Evolutionary conservation across 495 filamentous ascomycete genomes (phyloP).

Genomic region (Xanthoparmelia taractica): DNA sequence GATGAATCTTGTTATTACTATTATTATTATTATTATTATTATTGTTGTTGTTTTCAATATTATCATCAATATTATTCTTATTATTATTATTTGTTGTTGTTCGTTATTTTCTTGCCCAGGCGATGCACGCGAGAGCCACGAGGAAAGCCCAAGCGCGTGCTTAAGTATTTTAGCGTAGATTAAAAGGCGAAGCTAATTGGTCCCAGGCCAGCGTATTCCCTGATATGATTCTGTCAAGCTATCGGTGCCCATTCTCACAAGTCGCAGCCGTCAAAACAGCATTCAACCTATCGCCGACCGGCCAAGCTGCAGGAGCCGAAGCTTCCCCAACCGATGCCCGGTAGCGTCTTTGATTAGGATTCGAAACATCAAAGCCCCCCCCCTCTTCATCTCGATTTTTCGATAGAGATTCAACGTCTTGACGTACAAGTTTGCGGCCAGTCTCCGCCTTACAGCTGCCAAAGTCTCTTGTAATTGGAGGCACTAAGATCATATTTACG

Average conservation of each 20-base stretch:
- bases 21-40: no score
- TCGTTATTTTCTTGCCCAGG: background rate
- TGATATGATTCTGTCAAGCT: background rate
- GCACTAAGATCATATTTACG: background rate
- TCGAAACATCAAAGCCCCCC: conserved; percentile 1
- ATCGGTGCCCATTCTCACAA: conserved; percentile 2
- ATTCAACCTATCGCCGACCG: background rate
- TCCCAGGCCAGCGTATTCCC: background rate
- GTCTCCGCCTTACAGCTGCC: background rate
- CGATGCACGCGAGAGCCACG: background rate
- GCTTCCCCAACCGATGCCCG: conserved; percentile 1
- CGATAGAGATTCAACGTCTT: background rate
- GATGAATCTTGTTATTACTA: no score
- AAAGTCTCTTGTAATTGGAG: background rate
- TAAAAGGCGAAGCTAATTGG: background rate
- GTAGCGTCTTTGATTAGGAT: conserved; percentile 2
- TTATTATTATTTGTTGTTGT: no score
- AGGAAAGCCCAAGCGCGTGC: conserved; percentile 8
- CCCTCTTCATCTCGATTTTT: conserved; percentile 1
- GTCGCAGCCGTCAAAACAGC: background rate
- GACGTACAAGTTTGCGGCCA: background rate
- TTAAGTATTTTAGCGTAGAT: background rate
- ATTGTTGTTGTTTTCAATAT: background rate
- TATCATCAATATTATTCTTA: no score
- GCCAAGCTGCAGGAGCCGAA: background rate